Evolutionary conservation across 2,329 filamentous ascomycete genomes (phyloP), one percentile per base, ranked within the genome.

Genomic region (Fusarium temperatum): DNA sequence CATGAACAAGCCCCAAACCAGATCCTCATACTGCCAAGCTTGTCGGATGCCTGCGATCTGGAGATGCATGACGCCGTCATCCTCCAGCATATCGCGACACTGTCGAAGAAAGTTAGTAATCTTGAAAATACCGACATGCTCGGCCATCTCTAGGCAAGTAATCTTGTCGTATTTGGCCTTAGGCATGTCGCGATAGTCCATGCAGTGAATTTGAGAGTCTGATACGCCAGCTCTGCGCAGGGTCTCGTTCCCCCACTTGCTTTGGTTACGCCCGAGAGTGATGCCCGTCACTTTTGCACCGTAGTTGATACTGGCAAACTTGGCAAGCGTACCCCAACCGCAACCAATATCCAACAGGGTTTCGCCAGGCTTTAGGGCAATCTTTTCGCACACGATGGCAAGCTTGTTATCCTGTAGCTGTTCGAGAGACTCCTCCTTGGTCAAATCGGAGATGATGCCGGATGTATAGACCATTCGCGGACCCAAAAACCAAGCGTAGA

Each of bases 381-480:
- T 94, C 89, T 98, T 98, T 84, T 98, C 94, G 84, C 95, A 98
- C 54, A 98, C 95, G 75, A 97, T 87, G 75, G 93, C 92, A 79
- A 98, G 87, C 85, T 98, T 98, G 89, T 98, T 98, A 84, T 98
- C 95, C 86, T 98, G 95, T 62, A 98, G 89, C 84, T 98, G 89
- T 85, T 98, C 95, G 30, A 98, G 91, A 38, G 90, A 89, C 85
- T 98, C 95, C 84, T 98, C 95, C 75, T 88, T 89, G 83, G 91
- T 92, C 83, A 93, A 89, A 82, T 98, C 94, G 68, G 92, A 92
- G 81, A 98, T 96, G 78, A 98, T 87, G 77, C 95, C 95, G 47
- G 93, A 96, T 57, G 95, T 98, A 87, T 98, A 98, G 84, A 98
- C 94, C 95, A 98, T 98, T 81, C 95, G 95, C 68, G 95, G 95